These are phyloP conservation scores for Entrophospora sp. DNA, from an alignment of 192 early-diverging fungal genomes.

Conservation along the genomic window DNA sequence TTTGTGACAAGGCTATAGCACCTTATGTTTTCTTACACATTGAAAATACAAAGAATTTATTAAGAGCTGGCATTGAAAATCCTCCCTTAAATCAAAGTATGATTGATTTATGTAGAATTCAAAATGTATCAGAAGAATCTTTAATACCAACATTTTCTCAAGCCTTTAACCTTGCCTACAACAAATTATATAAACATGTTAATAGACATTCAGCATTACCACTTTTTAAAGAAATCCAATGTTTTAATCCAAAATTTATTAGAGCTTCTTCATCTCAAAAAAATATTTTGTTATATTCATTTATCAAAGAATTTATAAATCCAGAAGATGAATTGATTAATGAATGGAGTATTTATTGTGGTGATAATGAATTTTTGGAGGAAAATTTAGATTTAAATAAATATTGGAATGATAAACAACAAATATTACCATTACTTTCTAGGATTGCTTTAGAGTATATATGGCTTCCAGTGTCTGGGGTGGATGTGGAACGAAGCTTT, in stretches of 20 bases:
- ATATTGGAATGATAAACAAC: background rate
- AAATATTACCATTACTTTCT: background rate
- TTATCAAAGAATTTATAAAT: background rate
- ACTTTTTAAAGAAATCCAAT: background rate
- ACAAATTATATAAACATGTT: background rate
- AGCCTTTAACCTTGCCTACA: background rate
- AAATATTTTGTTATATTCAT: background rate
- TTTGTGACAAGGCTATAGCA: background rate
- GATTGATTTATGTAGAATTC: background rate
- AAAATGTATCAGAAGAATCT: background rate
- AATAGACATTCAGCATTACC: background rate
- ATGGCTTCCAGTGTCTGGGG: background rate
- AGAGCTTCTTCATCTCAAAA: background rate
- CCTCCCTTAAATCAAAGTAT: background rate
- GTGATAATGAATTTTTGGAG: background rate
- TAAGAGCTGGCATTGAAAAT: background rate
- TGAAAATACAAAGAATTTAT: background rate
- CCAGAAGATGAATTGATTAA: background rate
- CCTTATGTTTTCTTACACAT: background rate
- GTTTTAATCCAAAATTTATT: background rate
- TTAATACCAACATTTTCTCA: background rate
- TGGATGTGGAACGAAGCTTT: too few relatives aligned
- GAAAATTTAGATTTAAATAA: background rate
- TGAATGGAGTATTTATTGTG: background rate
- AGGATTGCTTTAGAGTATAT: background rate